Conservation (phyloP, 495 filamentous ascomycete species). For the Podospora didyma region DNA sequence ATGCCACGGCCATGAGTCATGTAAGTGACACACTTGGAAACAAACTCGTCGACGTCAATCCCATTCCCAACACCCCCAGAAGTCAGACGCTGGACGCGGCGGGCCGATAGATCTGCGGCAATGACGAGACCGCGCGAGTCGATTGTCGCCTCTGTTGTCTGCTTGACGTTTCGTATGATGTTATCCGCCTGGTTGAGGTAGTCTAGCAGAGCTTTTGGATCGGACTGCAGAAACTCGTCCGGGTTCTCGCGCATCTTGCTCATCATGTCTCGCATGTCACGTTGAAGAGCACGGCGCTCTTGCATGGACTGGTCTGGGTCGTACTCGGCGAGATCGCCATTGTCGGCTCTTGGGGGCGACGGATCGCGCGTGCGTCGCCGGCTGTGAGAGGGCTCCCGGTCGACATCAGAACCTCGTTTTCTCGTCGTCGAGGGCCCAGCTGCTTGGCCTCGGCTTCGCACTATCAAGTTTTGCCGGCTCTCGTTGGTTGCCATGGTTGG, state of each 20-base stretch:
- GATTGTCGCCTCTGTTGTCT: constrained; percentile 88
- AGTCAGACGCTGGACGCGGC: constrained; percentile 65
- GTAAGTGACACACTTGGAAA: constrained; percentile 83
- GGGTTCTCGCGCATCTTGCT: constrained; percentile 66
- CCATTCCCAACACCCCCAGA: constrained; percentile 65
- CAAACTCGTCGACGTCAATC: constrained; percentile 89
- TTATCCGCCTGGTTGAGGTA: constrained; percentile 62
- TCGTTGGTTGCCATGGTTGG: constrained; percentile 10
- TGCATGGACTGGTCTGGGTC: constrained; percentile 85
- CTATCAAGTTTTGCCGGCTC: constrained; percentile 14
- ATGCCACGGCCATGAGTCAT: constrained; percentile 64
- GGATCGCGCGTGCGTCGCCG: constrained; percentile 37
- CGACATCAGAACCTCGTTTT: constrained; percentile 49
- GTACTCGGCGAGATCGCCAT: constrained; percentile 51
- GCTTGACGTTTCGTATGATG: constrained; percentile 67
- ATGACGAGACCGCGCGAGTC: constrained; percentile 80
- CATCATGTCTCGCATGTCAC: constrained; percentile 61
- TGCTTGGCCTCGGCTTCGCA: constrained; percentile 7
- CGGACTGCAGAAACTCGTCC: constrained; percentile 59
- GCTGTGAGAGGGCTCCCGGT: constrained; percentile 29
- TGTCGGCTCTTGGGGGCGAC: constrained; percentile 13
- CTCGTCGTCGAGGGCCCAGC: constrained; percentile 1
- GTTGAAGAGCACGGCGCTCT: constrained; percentile 68
- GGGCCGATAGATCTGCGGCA: constrained; percentile 71
- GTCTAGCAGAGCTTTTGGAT: constrained; percentile 51